Evolutionary conservation across 129 eudicot genomes (phyloP).

Genomic region (Deinandra increscens): DNA sequence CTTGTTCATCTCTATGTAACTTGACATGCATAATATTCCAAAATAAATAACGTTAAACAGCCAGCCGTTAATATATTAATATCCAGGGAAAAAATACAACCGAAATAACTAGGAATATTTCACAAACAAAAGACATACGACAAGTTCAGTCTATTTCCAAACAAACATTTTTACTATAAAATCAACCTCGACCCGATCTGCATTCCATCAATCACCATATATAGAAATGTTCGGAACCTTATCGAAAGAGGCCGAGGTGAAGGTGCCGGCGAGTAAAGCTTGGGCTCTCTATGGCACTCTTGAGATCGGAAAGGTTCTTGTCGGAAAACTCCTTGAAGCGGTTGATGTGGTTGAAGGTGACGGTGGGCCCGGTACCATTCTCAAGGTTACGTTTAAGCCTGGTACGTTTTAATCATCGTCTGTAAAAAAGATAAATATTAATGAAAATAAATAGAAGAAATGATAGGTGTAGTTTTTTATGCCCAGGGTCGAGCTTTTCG

Average conservation of each 20-base stretch:
- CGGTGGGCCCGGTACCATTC: conserved; percentile 27
- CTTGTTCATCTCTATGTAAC: no score
- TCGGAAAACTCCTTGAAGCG: conserved; percentile 16
- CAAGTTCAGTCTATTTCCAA: not conserved
- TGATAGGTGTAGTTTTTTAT: not conserved
- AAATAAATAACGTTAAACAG: not conserved
- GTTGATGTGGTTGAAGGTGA: conserved; percentile 36
- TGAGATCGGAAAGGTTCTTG: conserved; percentile 23
- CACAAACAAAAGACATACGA: not conserved
- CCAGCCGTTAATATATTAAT: not conserved
- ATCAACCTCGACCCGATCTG: not conserved
- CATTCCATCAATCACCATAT: conserved; percentile 5
- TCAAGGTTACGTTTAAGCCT: conserved; percentile 28
- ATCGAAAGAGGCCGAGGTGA: conserved; percentile 29
- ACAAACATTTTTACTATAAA: not conserved
- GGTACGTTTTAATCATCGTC: conserved; percentile 3
- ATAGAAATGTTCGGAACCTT: conserved; percentile 33
- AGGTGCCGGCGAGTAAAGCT: conserved; percentile 31
- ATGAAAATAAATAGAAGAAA: no score
- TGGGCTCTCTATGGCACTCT: conserved; percentile 37
- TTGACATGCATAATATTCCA: no score
- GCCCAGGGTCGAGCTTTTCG: conserved; percentile 24
- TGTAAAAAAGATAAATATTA: no score
- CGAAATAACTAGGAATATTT: conserved; percentile 13
- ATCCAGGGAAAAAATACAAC: not conserved